These are phyloP conservation scores for Citrus maxima DNA, from an alignment of 345 rosid genomes.

Conservation along the genomic window DNA sequence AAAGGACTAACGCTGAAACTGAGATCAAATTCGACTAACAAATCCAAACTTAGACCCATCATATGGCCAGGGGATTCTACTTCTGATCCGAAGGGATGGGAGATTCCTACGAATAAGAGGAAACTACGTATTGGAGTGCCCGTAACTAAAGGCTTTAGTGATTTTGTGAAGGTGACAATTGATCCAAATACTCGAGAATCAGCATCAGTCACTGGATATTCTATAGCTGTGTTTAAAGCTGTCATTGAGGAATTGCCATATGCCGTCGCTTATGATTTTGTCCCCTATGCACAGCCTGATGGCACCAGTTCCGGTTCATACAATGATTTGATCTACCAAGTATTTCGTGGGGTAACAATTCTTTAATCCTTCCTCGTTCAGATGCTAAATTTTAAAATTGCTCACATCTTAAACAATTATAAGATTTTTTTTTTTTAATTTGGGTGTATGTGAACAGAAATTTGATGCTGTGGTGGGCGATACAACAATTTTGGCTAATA, in stretches of 20 bases:
- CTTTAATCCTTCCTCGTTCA: background rate
- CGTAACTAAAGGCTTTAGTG: conserved; percentile 24
- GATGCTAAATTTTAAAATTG: too few relatives aligned
- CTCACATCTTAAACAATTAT: background rate
- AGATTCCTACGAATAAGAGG: conserved; percentile 40
- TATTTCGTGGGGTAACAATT: conserved; percentile 32
- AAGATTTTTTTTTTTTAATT: too few relatives aligned
- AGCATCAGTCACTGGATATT: conserved; percentile 23
- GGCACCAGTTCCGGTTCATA: conserved; percentile 29
- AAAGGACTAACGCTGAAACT: conserved; percentile 30
- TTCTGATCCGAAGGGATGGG: conserved; percentile 43
- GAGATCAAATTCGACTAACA: conserved; percentile 21
- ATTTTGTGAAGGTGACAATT: conserved; percentile 32
- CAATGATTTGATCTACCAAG: conserved; percentile 43
- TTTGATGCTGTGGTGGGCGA: conserved; percentile 71
- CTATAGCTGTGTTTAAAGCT: conserved; percentile 45
- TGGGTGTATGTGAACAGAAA: conserved; percentile 18
- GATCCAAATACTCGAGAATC: conserved; percentile 13
- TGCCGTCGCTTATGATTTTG: conserved; percentile 29
- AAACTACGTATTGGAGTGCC: conserved; percentile 47
- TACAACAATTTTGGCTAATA: conserved; percentile 41
- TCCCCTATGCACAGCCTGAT: conserved; percentile 25
- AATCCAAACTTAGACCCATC: conserved; percentile 19
- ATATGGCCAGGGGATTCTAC: conserved; percentile 41
- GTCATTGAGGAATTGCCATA: conserved; percentile 40